These are phyloP conservation scores for Circinella umbellata DNA, from an alignment of 371 early-diverging fungal genomes.

Conservation along the genomic window DNA sequence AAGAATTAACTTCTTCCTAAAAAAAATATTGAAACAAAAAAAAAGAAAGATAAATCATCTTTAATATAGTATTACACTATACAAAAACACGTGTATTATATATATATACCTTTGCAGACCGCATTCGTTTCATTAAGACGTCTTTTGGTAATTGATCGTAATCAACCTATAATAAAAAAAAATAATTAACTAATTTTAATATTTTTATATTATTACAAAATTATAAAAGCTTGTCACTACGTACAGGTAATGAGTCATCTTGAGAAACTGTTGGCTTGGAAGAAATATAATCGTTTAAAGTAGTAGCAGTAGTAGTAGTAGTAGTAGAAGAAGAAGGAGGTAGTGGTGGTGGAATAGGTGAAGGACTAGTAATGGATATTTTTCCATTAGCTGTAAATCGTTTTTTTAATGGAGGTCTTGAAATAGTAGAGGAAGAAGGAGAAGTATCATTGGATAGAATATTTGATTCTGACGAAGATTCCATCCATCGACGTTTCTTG, in stretches of 20 bases:
- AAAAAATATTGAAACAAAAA: background rate
- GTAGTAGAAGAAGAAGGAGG: background rate
- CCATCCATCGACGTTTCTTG: slow-evolving; percentile 23
- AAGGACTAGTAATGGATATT: background rate
- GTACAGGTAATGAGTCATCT: too few species aligned
- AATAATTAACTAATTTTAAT: background rate
- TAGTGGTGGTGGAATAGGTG: background rate
- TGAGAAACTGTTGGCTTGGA: background rate
- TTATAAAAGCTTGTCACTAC: too few species aligned
- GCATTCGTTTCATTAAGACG: slow-evolving; percentile 23
- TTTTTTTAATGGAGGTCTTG: slow-evolving; percentile 31
- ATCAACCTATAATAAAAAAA: slow-evolving; percentile 2
- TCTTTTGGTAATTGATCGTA: slow-evolving; percentile 15
- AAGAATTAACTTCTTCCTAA: background rate
- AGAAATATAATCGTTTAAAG: background rate
- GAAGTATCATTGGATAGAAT: slow-evolving; percentile 3
- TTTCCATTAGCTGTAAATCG: slow-evolving; percentile 26
- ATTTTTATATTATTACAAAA: background rate
- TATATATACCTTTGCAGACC: slow-evolving; percentile 17
- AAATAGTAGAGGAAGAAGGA: slow-evolving; percentile 16
- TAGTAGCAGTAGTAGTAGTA: background rate
- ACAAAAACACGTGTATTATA: background rate
- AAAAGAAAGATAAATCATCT: background rate
- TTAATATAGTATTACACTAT: background rate
- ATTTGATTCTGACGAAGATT: slow-evolving; percentile 9